Base-by-base conservation (phyloP, 1,284 basidiomycete species). In the Sparassis latifolia region DNA sequence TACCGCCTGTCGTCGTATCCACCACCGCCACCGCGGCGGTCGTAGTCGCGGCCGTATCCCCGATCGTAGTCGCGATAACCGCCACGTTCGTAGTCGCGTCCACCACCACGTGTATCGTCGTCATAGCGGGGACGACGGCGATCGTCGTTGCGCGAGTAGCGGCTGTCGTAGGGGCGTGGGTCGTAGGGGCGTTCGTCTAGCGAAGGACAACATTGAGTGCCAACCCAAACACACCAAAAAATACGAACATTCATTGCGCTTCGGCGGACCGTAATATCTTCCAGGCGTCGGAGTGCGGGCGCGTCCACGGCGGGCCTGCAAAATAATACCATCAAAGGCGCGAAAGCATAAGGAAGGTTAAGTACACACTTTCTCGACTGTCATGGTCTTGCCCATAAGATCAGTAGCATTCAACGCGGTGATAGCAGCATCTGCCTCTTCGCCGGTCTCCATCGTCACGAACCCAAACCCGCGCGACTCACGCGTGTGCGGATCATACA, bases 381-480 rank as follows among this genome's bases (percentile, higher is more conserved):
- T 87, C 49, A 95, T 77, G 35, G 77, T 74, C 71, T 94, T 94
- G 54, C 94, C 96, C 73, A 87, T 84, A 45, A 97, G 69, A 51
- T 93, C 90, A 53, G 86, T 86, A 44, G 82, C 80, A 67, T 92
- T 89, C 58, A 97, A 73, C 6, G 84, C 86, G 33, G 86, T 80
- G 59, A 97, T 86, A 47, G 90, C 92, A 45, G 89, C 88, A 49
- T 95, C 89, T 4, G 95, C 96, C 62, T 97, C 94, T 59, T 92
- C 91, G 41, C 63, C 68, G 37, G 79, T 79, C 66, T 92, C 90
- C 85, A 96, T 95, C 51, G 93, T 97, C 63, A 99, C 96, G 69
- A 99, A 99, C 42, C 92, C 96, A 62, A 99, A 98, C 38, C 95
- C 96, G 64, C 96, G 91, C 50, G 93, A 94, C 65, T 97, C 95